Evolutionary conservation across 176 grass and related monocot genomes (phyloP).

Genomic region (Ensete glaucum): DNA sequence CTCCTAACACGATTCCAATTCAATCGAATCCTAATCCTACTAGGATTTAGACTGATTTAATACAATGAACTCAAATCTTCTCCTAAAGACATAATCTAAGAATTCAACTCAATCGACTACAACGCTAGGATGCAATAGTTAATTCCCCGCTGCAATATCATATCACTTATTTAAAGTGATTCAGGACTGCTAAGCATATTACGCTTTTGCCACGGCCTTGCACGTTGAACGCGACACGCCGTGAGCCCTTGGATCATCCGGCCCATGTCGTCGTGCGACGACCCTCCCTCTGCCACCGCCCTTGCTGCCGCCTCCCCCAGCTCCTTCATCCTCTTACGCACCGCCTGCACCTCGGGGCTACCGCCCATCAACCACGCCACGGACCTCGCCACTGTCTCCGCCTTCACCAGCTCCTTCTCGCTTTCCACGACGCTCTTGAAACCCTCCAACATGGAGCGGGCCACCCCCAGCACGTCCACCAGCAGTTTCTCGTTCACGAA

Average conservation of each 20-base stretch:
- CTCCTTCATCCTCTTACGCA: neutral
- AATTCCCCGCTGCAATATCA: no score
- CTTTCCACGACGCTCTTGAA: neutral
- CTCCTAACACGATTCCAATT: no score
- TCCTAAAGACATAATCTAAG: no score
- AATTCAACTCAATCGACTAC: no score
- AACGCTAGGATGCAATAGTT: no score
- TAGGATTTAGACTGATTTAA: no score
- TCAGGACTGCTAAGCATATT: no score
- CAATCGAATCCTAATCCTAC: no score
- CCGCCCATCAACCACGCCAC: neutral
- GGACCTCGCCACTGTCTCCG: neutral
- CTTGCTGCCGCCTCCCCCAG: neutral
- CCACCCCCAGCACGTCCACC: neutral
- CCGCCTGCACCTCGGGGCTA: neutral
- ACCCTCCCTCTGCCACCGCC: slow-evolving; percentile 1
- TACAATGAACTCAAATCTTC: no score
- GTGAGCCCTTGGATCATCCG: neutral
- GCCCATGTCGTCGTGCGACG: neutral
- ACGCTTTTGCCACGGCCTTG: no score
- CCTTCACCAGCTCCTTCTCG: neutral
- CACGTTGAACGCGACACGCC: neutral
- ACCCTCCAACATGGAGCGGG: neutral
- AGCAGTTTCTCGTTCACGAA: slow-evolving; percentile 2
- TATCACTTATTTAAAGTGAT: no score